phyloP scores from a whole-genome alignment of 140 eudicot species.

The Oenanthe javanica region DNA sequence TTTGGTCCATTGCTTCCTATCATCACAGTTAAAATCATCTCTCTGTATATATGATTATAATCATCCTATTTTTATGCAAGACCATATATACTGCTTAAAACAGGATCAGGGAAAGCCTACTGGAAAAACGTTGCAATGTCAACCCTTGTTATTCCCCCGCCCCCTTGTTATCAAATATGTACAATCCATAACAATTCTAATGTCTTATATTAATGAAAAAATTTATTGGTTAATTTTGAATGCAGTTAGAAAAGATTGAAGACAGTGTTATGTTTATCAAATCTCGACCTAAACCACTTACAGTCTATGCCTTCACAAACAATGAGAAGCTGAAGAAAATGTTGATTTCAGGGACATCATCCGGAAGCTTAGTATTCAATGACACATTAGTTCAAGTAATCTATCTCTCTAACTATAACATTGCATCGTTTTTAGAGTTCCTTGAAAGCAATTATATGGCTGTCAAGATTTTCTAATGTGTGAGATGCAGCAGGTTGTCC shows the following conservation, averaged over 20 bases:
- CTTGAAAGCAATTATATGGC: too few species aligned
- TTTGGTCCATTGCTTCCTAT: slow-evolving; percentile 93
- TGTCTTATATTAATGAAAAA: background rate
- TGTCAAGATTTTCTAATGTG: too few species aligned
- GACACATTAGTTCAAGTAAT: slow-evolving; percentile 71
- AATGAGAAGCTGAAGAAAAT: slow-evolving; percentile 35
- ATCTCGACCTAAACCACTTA: slow-evolving; percentile 56
- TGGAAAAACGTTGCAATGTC: background rate
- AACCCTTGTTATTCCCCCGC: background rate
- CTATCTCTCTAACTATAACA: background rate
- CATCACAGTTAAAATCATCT: slow-evolving; percentile 48
- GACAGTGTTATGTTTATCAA: slow-evolving; percentile 62
- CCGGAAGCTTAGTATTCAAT: slow-evolving; percentile 66
- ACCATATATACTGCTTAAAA: background rate
- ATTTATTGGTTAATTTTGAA: background rate
- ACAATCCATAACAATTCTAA: background rate
- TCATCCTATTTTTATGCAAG: background rate
- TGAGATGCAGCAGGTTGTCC: background rate
- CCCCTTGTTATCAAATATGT: too few species aligned
- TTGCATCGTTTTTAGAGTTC: background rate
- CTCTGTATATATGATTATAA: background rate
- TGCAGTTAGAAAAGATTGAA: slow-evolving; percentile 72
- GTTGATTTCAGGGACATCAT: slow-evolving; percentile 55
- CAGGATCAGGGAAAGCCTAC: background rate
- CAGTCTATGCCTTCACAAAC: slow-evolving; percentile 68